These are phyloP conservation scores for Amylocarpus encephaloides DNA, from an alignment of 2,329 filamentous ascomycete genomes.

Conservation along the genomic window DNA sequence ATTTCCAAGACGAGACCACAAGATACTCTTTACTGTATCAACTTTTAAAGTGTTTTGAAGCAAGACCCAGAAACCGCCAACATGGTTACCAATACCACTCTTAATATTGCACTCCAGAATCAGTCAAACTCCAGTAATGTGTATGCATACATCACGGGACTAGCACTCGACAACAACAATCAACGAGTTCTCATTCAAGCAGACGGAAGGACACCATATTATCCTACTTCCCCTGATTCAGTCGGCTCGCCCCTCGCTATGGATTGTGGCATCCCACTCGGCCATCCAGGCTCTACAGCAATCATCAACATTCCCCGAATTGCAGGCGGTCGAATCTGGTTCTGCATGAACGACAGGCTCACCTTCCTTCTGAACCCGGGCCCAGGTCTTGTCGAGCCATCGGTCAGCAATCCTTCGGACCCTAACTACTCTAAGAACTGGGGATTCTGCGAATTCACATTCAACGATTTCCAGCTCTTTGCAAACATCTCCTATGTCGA, in stretches of 20 bases:
- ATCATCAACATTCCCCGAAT: constrained; percentile 62
- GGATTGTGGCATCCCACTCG: constrained; percentile 59
- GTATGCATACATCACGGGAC: constrained; percentile 67
- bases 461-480: constrained; percentile 54
- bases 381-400: constrained; percentile 68
- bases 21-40: background rate
- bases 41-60: background rate
- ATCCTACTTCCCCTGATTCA: constrained; percentile 50
- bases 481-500: constrained; percentile 71
- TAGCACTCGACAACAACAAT: constrained; percentile 52
- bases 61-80: background rate
- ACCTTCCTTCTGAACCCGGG: constrained; percentile 63
- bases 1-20: background rate
- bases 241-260: constrained; percentile 45
- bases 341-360: constrained; percentile 53
- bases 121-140: constrained; percentile 53
- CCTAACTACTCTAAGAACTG: constrained; percentile 55
- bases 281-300: constrained; percentile 51
- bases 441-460: constrained; percentile 66
- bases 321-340: constrained; percentile 67
- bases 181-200: constrained; percentile 55
- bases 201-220: constrained; percentile 61
- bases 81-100: constrained; percentile 18
- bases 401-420: constrained; percentile 59
- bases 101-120: constrained; percentile 60